Base-by-base conservation (phyloP, 129 eudicot species). In the Escallonia herrerae region DNA sequence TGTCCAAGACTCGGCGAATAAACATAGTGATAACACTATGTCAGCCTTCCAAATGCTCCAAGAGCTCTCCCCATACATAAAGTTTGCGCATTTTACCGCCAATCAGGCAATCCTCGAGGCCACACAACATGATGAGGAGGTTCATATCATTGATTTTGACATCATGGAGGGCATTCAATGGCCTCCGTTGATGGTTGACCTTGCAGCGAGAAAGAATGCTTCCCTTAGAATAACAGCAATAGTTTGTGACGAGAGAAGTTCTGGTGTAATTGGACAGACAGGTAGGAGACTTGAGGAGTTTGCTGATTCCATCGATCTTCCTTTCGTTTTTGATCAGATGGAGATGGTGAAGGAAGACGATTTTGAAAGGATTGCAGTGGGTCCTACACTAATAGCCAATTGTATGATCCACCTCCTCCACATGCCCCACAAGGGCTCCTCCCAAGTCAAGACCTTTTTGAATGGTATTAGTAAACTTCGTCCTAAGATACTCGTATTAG, bases 31-130 rank as follows among this genome's bases (percentile, higher is more conserved):
- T 13, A 57, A 37, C 13, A 15, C 67, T 10, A 7, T 41, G 6
- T 40, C 60, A 48, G 56, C 76, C 39, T 63, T 63, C 56, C 69
- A 63, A n/a, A 63, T 72, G 57, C 69, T 72, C 47, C 76, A 63
- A 40, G 70, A 62, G 49, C 61, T 63, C 45, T 62, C 70, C 4
- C 76, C 70, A 2, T 72, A 63, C n/a, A 45, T 72, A 39, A 63
- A 72, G 39, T 72, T 72, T 13, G 76, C 69, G 2, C 70, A 72
- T 53, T 72, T 72, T 47, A 72, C 76, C 4, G 70, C 76, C 3
- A 72, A 72, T 45, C 76, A 72, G 15, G 76, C 76, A 7, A 72
- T 72, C 49, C 76, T 72, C 39, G 76, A 72, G 57, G 76, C 76
- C 5, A 51, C 76, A 15, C 2, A 37, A 56, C 42, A 56, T 37